A percentile compares a stretch with the other conserved stretches of the same genome.
These are phyloP conservation scores for Colletotrichum ledebouriae DNA, from an alignment of 2,329 filamentous ascomycete species.

Conservation along the genomic window DNA sequence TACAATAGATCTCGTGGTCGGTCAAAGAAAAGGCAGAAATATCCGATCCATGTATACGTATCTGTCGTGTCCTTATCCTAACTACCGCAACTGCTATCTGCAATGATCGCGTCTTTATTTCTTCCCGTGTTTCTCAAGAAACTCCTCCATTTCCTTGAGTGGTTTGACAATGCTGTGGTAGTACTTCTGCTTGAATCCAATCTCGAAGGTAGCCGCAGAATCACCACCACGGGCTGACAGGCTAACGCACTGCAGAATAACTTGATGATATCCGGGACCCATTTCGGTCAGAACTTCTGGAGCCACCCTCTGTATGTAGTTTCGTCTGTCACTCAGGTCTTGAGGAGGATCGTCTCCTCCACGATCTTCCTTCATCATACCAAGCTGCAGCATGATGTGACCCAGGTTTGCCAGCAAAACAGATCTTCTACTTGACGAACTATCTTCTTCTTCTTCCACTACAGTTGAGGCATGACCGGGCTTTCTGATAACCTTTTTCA, in stretches of 20 bases:
- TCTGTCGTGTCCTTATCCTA: too few species aligned
- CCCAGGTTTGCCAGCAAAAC: neutral
- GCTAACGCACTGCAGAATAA: neutral
- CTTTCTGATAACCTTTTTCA: neutral
- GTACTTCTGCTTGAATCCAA: neutral
- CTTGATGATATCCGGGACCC: neutral
- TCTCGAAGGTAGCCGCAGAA: neutral
- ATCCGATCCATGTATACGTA: too few species aligned
- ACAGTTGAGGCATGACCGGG: neutral
- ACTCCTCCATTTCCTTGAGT: neutral
- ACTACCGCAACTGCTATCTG: too few species aligned
- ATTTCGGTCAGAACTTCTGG: neutral
- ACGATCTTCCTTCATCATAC: neutral
- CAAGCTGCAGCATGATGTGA: neutral
- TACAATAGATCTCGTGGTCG: too few species aligned
- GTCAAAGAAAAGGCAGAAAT: too few species aligned
- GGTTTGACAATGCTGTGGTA: neutral
- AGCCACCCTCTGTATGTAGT: neutral
- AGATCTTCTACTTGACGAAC: neutral
- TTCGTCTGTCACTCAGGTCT: neutral
- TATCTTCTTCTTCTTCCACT: neutral
- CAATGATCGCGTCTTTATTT: too few species aligned
- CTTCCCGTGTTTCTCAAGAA: too few species aligned
- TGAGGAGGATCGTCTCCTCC: neutral
- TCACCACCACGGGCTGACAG: neutral